phyloP scores from a whole-genome alignment of 768 basidiomycete species.

The Cantharellus cinnabarinus region DNA sequence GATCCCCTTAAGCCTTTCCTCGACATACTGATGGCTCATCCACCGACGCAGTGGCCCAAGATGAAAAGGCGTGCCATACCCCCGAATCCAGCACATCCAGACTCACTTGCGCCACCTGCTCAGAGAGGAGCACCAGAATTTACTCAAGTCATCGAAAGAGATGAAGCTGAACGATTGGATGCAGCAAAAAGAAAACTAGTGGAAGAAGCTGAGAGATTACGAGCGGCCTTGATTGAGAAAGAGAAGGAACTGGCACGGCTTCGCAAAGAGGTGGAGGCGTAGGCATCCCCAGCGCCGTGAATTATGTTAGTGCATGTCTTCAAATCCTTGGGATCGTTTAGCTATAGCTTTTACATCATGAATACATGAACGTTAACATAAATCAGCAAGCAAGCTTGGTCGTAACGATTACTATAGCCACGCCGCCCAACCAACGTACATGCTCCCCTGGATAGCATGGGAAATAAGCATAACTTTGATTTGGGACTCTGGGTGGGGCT shows the following conservation, averaged over 20 bases:
- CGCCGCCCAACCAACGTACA: constrained; percentile 83
- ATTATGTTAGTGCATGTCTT: neutral
- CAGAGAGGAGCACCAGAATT: constrained; percentile 60
- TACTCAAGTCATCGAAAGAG: constrained; percentile 62
- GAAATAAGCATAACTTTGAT: neutral
- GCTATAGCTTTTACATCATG: no score
- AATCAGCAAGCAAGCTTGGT: no score
- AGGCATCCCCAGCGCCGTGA: neutral
- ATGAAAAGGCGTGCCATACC: constrained; percentile 40
- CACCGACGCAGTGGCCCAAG: constrained; percentile 65
- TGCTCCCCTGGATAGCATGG: constrained; percentile 38
- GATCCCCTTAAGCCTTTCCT: constrained; percentile 84
- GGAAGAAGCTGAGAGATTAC: constrained; percentile 59
- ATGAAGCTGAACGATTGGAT: constrained; percentile 64
- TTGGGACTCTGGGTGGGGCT: constrained; percentile 15
- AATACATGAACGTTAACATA: no score
- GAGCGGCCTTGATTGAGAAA: constrained; percentile 43
- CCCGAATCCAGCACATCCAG: constrained; percentile 43
- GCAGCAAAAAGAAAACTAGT: constrained; percentile 49
- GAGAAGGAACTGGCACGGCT: constrained; percentile 64
- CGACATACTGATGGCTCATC: constrained; percentile 54
- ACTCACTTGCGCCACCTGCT: constrained; percentile 35
- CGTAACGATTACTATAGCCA: constrained; percentile 31
- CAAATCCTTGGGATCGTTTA: no score
- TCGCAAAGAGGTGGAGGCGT: constrained; percentile 26